phyloP scores from a whole-genome alignment of 306 rosid genomes.

The Ceratonia siliqua region DNA sequence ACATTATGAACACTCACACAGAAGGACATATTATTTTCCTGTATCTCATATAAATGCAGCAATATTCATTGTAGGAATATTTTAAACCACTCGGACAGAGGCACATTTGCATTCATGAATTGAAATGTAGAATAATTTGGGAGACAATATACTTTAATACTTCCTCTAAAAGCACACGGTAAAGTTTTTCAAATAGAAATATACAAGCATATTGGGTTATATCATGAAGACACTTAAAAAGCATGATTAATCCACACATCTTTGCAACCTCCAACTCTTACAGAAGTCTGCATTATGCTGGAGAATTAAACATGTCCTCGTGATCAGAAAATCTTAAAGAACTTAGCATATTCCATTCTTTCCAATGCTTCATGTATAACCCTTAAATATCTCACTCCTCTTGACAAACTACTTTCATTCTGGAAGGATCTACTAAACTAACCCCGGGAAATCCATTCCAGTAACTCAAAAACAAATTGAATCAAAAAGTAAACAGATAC shows the following conservation, averaged over 20 bases:
- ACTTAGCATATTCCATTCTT: neutral
- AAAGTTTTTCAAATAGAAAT: slow-evolving; percentile 12
- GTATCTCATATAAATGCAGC: neutral
- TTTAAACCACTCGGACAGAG: neutral
- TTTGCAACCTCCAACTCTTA: neutral
- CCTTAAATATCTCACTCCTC: neutral
- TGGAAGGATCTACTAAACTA: neutral
- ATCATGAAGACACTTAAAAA: neutral
- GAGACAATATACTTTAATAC: slow-evolving; percentile 12
- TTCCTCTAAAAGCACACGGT: neutral
- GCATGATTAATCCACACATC: neutral
- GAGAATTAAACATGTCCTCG: neutral
- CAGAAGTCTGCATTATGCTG: neutral
- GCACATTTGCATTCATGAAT: neutral
- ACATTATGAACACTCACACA: slow-evolving; percentile 12
- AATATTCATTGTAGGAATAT: neutral
- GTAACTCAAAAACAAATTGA: neutral
- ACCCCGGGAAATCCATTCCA: neutral
- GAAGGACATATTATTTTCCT: neutral
- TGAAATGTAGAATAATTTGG: neutral
- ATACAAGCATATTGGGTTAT: neutral
- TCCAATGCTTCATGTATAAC: neutral
- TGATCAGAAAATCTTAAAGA: neutral
- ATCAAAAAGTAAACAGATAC: neutral
- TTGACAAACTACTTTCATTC: neutral